phyloP scores from a whole-genome alignment of 2,329 filamentous ascomycete species.

The Truncatella angustata region DNA sequence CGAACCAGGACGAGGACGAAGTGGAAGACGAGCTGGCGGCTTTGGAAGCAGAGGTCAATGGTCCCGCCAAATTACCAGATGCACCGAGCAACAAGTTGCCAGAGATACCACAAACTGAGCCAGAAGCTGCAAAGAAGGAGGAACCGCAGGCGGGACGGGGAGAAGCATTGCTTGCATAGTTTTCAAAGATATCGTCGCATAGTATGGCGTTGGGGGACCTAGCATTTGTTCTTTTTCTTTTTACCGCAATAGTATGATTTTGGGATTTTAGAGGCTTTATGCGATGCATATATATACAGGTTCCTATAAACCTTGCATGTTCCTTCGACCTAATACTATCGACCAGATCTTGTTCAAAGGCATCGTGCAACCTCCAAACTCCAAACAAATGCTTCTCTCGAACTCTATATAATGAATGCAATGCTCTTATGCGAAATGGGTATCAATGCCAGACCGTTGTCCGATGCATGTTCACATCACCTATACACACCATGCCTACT shows the following conservation, averaged over 20 bases:
- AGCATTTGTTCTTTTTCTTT: background rate
- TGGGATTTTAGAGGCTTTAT: background rate
- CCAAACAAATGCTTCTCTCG: too few relatives aligned
- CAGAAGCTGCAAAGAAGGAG: slow-evolving; percentile 7
- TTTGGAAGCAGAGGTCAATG: slow-evolving; percentile 62
- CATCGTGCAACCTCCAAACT: too few relatives aligned
- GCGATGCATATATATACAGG: background rate
- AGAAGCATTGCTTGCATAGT: slow-evolving; percentile 26
- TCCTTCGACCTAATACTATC: background rate
- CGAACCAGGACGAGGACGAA: slow-evolving; percentile 94
- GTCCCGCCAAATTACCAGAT: slow-evolving; percentile 20
- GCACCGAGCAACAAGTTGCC: slow-evolving; percentile 25
- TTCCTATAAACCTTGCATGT: too few relatives aligned
- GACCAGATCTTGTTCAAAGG: background rate
- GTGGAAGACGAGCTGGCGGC: slow-evolving; percentile 92
- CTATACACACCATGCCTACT: too few relatives aligned
- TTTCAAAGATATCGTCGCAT: background rate
- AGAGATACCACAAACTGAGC: slow-evolving; percentile 10
- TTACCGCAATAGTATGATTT: too few relatives aligned
- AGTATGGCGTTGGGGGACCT: background rate
- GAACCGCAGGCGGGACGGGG: slow-evolving; percentile 20
- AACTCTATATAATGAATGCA: too few relatives aligned
- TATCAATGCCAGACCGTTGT: too few relatives aligned
- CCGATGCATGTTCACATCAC: too few relatives aligned
- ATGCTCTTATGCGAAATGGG: background rate